Base-by-base conservation (phyloP, 805 yeast species). In the Metschnikowia chrysomelidarum region DNA sequence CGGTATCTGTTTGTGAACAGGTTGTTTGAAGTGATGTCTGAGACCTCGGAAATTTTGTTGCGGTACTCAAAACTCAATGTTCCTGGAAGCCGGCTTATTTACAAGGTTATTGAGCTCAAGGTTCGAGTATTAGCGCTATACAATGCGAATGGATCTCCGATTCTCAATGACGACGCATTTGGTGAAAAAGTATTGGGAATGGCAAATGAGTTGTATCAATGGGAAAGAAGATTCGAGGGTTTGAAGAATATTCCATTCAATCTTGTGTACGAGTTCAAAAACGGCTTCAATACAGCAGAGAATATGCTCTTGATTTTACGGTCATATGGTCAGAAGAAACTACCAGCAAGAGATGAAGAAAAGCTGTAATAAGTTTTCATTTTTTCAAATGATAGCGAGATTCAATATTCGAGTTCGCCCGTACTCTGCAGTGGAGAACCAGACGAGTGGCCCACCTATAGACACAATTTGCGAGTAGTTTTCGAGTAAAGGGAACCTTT, bases 51-150 rank as follows among this genome's bases (percentile, higher is more conserved):
- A 8, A 5, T 12, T 9, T 12, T 33, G 15, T 20, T 21, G 6
- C 11, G 15, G 12, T 27, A 13, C 10, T 13, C 15, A 7, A 5
- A 11, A 7, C 9, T 8, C 4, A 21, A 27, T 12, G 21, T 18
- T n/a, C 37, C 37, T 4, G 37, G 37, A 6, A 20, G 12, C 27
- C 11, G 12, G 11, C 19, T 33, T 10, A 27, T 33, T n/a, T 21
- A 19, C 23, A 33, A 33, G 17, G 14, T 27, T 19, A 33, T 26
- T 16, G 36, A 33, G 26, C 27, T 33, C 16, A 33, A 33, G 13
- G 31, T 33, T 11, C 16, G 31, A 16, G 36, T 27, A 3, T 21
- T 27, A 21, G 18, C 31, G 1, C 19, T 33, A 11, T 12, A 22
- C 17, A 23, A 27, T 16, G 14, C 31, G 5, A 16, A 33, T 12